These are phyloP conservation scores for Diaporthe citrichinensis DNA, from an alignment of 2,329 filamentous ascomycete species.

Conservation along the genomic window DNA sequence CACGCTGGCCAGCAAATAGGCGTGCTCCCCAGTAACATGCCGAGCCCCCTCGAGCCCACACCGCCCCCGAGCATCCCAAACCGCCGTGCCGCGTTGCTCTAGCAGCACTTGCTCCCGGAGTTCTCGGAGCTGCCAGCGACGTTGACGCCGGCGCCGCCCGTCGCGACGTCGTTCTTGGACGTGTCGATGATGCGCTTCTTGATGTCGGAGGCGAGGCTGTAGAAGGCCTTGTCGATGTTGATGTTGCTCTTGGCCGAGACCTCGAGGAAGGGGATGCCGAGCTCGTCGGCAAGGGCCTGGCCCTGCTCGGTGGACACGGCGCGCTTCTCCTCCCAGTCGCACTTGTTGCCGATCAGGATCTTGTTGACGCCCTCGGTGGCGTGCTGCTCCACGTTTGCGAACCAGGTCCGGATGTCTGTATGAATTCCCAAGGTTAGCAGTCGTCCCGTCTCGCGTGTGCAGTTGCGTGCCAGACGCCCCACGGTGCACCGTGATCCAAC, in stretches of 20 bases:
- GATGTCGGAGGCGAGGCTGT: conserved; percentile 93
- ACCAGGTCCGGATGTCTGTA: conserved; percentile 98
- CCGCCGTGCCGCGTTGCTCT: conserved; percentile 50
- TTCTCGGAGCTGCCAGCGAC: conserved; percentile 74
- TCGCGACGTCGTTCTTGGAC: conserved; percentile 79
- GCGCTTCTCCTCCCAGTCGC: conserved; percentile 99
- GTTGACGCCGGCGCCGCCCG: conserved; percentile 72
- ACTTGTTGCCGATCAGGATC: conserved; percentile 99
- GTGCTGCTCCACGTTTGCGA: conserved; percentile 98
- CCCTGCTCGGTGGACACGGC: conserved; percentile 93
- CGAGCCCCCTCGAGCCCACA: neutral
- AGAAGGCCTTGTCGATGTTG: conserved; percentile 99
- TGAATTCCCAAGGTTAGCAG: conserved; percentile 6
- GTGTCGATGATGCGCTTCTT: conserved; percentile 98
- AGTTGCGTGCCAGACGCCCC: conserved; percentile 22
- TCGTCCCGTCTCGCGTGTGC: neutral
- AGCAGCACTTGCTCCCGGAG: conserved; percentile 82
- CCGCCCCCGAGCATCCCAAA: too few relatives aligned
- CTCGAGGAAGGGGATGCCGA: conserved; percentile 98
- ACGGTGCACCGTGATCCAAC: conserved; percentile 31
- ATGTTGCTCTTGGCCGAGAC: conserved; percentile 99
- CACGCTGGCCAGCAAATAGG: neutral
- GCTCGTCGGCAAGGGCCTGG: conserved; percentile 92
- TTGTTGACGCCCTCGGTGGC: conserved; percentile 99
- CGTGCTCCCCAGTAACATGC: neutral